Evolutionary conservation across 2,329 filamentous ascomycete genomes (phyloP), one percentile per base, ranked within the genome.

Genomic region (Colletotrichum sublineola): DNA sequence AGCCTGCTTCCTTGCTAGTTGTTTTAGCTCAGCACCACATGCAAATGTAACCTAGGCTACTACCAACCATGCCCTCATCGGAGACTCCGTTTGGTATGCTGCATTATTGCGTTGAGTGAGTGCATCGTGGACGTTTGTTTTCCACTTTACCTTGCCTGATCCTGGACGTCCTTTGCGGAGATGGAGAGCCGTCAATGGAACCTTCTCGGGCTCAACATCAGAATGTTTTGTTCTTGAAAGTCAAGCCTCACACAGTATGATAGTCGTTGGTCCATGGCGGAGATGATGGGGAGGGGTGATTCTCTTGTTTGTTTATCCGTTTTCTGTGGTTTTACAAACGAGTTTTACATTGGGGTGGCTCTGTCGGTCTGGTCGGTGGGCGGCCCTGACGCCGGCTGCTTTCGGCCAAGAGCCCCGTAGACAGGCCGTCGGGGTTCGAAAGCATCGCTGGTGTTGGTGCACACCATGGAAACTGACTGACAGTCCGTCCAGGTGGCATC

Each of bases 321-420:
- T 9, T 46, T n/a, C 7, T 46, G 18, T 46, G n/a, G 44, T n/a
- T 44, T 46, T 44, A 20, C 42, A n/a, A 20, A 33, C 31, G 18
- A 33, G 31, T 14, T 36, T 63, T n/a, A 33, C 7, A 11, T 52
- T 36, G 31, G 12, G 29, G 44, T 4, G 38, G 8, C 24, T 63
- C 60, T 29, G 60, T 52, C 29, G 44, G 61, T 52, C 62, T 65
- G 61, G 44, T 69, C 67, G 65, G 61, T 44, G 67, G 65, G 36
- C 38, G 57, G 33, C 4, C 55, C 7, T 62, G 65, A 55, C 29
- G 40, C 38, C 40, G 38, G 64, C 36, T 24, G 61, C 46, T 53
- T 63, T 42, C 61, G 31, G 61, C 9, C 14, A 36, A 42, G 36
- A 42, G 46, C 33, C 46, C 24, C 50, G 58, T 24, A 24, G 31